Percentiles rank a stretch among this genome's conserved stretches.
Conservation (phyloP, 2,329 filamentous ascomycete species). For the Diaporthe citri region DNA sequence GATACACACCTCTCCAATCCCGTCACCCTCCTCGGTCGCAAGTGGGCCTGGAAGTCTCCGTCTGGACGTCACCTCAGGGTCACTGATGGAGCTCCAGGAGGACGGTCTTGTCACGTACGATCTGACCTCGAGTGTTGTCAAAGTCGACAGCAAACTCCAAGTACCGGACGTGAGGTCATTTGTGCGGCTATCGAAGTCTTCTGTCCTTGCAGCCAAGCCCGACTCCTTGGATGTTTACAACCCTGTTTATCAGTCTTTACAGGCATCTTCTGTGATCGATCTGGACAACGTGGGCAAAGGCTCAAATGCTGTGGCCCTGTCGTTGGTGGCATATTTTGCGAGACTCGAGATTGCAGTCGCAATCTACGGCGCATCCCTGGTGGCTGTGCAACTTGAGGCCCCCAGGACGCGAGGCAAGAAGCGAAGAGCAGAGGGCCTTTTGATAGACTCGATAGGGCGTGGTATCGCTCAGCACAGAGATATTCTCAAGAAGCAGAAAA, state of each 20-base stretch:
- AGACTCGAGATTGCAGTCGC: constrained; percentile 76
- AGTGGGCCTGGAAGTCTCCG: constrained; percentile 53
- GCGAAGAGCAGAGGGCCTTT: constrained; percentile 69
- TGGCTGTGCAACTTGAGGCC: constrained; percentile 77
- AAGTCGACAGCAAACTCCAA: constrained; percentile 66
- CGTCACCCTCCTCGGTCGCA: constrained; percentile 39
- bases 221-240: constrained; percentile 74
- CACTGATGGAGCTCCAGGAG: constrained; percentile 70
- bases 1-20: constrained; percentile 51
- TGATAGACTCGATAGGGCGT: constrained; percentile 81
- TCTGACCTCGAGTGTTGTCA: constrained; percentile 72
- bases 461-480: constrained; percentile 62
- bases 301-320: constrained; percentile 49
- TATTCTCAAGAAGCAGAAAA: constrained; percentile 47
- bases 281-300: constrained; percentile 50
- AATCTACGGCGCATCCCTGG: constrained; percentile 71
- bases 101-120: constrained; percentile 72
- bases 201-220: constrained; percentile 72
- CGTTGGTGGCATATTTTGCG: constrained; percentile 72
- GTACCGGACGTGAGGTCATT: constrained; percentile 71
- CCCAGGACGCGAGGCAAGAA: constrained; percentile 68
- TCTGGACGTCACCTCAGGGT: constrained; percentile 73
- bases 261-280: constrained; percentile 62
- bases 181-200: constrained; percentile 74
- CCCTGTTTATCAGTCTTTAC: constrained; percentile 74